Evolutionary conservation across 2,329 filamentous ascomycete genomes (phyloP).

Genomic region (Ascochyta fabae): DNA sequence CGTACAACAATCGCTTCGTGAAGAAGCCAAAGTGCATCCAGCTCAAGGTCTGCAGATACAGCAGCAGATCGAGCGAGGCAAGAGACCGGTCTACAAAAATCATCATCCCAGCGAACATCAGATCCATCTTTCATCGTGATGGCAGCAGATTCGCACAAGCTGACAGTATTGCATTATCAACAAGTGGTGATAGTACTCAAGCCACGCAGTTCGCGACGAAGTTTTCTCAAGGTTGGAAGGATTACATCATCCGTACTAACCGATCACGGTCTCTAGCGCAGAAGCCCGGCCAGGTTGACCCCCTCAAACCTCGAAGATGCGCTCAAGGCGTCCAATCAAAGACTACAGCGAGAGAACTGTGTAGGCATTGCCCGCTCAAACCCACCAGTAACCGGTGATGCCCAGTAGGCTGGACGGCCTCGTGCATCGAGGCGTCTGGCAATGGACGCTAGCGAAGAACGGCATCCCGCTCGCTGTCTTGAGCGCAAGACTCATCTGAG

Average conservation of each 20-base stretch:
- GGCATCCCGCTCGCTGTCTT: constrained; percentile 23
- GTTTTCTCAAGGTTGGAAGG: not conserved
- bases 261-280: not conserved
- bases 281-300: not conserved
- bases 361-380: not conserved
- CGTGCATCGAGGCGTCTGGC: constrained; percentile 4
- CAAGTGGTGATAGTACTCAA: not conserved
- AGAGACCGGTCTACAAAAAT: constrained; percentile 34
- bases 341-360: not conserved
- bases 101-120: not conserved
- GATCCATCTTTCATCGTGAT: constrained; percentile 1
- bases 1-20: constrained; percentile 33
- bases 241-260: constrained; percentile 8
- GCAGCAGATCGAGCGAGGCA: constrained; percentile 49
- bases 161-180: constrained; percentile 7
- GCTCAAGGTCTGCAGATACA: constrained; percentile 47
- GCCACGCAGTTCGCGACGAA: constrained; percentile 6
- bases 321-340: constrained; percentile 3
- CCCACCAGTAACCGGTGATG: constrained; percentile 6
- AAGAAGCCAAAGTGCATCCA: constrained; percentile 39
- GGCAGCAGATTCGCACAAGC: not conserved
- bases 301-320: not conserved
- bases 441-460: constrained; percentile 22
- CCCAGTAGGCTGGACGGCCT: not conserved
- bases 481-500: not conserved